Conservation (phyloP, 2,329 filamentous ascomycete genomes). For the Ophiognomonia clavigignenti-juglandacearum region DNA sequence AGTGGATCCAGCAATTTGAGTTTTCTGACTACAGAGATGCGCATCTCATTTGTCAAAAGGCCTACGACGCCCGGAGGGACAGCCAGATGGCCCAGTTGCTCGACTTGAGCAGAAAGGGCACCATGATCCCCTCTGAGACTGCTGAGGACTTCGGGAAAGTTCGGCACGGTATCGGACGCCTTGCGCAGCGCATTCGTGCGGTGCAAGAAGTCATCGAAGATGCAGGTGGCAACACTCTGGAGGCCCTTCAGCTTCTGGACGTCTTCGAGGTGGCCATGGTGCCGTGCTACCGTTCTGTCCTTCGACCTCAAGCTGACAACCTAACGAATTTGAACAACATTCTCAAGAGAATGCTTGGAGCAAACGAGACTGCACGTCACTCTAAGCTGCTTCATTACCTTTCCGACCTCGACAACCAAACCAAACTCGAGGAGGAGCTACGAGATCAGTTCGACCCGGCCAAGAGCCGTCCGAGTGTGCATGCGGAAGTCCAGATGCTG, state of each 20-base stretch:
- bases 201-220: constrained; percentile 32
- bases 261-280: constrained; percentile 23
- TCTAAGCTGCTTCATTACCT: constrained; percentile 16
- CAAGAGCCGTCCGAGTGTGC: constrained; percentile 27
- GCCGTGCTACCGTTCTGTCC: constrained; percentile 6
- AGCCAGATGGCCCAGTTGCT: constrained; percentile 1
- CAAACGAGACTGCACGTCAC: constrained; percentile 11
- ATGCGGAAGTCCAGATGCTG: constrained; percentile 43
- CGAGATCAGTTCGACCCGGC: constrained; percentile 21
- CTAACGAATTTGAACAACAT: constrained; percentile 27
- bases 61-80: constrained; percentile 15
- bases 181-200: constrained; percentile 38
- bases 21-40: background rate
- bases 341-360: constrained; percentile 26
- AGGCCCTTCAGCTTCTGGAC: constrained; percentile 27
- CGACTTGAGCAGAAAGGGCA: background rate
- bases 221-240: constrained; percentile 23
- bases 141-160: constrained; percentile 23
- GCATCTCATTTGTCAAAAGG: constrained; percentile 1
- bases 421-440: constrained; percentile 21
- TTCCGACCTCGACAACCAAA: constrained; percentile 23
- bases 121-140: background rate
- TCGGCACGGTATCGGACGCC: constrained; percentile 38
- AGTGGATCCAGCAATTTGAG: constrained; percentile 11
- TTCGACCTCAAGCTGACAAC: constrained; percentile 22